Base-by-base conservation (phyloP, 2,329 filamentous ascomycete genomes). In the Penicillium sp. region DNA sequence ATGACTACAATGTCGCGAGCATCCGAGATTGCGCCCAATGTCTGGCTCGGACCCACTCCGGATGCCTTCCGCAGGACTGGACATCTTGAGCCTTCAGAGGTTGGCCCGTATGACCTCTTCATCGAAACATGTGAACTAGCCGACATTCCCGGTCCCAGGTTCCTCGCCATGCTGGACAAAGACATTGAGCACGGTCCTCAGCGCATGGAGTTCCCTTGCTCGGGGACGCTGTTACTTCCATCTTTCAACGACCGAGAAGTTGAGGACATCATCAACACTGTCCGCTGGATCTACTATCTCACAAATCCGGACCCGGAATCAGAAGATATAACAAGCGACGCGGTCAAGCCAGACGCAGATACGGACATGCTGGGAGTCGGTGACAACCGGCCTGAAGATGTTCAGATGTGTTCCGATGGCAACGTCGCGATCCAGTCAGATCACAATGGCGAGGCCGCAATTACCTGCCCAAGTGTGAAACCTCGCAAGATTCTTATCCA, bases 1-100 rank as follows among this genome's bases (percentile, higher is more conserved):
- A 97, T 99, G 92, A 90, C 88, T 68, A 80, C 80, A 51, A 96
- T 97, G 92, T 91, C 92, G 10, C 83, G 83, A 61, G 86, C 91
- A 3, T 90, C 90, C 0, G 88, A 95, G 68, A 95, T 97, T 55
- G 84, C 88, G 45, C 79, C 81, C 57, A 96, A 96, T 64, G 89
- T 97, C 22, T 97, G 86, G 80, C 77, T 96, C 52, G 93, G 93
- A 0, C 88, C 89, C 2, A 93, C 89, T 0, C 89, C 90, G 0
- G 88, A 95, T 57, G 77, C 80, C 2, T 74, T 78, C 1, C 75
- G 78, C 61, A 59, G 74, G 74, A 58, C 66, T 57, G 67, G 57
- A 49, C 52, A 60, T 1, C 78, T 45, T 12, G 27, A 30, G n/a
- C 25, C 27, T 10, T 7, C 83, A 29, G 80, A 84, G 47, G 69